Evolutionary conservation across 2,329 filamentous ascomycete genomes (phyloP).

Genomic region (Colletotrichum magnum): DNA sequence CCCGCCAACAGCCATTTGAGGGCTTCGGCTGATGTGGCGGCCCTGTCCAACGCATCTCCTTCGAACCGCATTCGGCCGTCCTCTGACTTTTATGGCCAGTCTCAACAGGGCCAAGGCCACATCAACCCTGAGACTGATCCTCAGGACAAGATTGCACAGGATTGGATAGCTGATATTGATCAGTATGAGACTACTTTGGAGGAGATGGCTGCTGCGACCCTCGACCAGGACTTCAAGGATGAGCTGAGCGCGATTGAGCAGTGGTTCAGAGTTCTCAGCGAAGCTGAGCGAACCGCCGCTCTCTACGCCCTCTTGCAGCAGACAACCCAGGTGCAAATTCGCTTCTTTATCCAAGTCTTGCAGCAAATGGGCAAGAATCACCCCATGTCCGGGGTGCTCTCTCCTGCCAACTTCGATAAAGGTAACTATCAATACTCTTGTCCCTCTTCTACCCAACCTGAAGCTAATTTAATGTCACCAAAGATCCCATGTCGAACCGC

Average conservation of each 20-base stretch:
- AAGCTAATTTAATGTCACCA: constrained; percentile 43
- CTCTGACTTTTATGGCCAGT: constrained; percentile 92
- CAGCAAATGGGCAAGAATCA: constrained; percentile 99
- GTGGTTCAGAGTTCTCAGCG: constrained; percentile 98
- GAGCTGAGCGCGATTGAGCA: constrained; percentile 99
- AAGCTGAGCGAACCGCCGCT: constrained; percentile 95
- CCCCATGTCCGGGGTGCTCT: constrained; percentile 95
- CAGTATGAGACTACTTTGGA: constrained; percentile 99
- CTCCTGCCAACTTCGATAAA: constrained; percentile 96
- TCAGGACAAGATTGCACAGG: constrained; percentile 93
- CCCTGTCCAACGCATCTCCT: constrained; percentile 76
- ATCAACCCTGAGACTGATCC: constrained; percentile 81
- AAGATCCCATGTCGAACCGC: constrained; percentile 97
- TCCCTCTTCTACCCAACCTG: constrained; percentile 1
- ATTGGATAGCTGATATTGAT: constrained; percentile 99
- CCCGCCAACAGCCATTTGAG: constrained; percentile 88
- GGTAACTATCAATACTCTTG: constrained; percentile 65
- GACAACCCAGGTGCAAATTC: constrained; percentile 98
- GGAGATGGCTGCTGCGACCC: constrained; percentile 98
- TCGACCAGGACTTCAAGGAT: constrained; percentile 99
- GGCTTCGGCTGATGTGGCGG: constrained; percentile 95
- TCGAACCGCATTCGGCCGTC: constrained; percentile 90
- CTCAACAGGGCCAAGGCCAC: constrained; percentile 77
- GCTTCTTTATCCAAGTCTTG: constrained; percentile 98
- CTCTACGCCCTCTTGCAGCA: constrained; percentile 96